A percentile compares a stretch with the other conserved stretches of the same genome.
Evolutionary conservation across 768 basidiomycete genomes (phyloP).

Genomic region (Pleurotus djamor): DNA sequence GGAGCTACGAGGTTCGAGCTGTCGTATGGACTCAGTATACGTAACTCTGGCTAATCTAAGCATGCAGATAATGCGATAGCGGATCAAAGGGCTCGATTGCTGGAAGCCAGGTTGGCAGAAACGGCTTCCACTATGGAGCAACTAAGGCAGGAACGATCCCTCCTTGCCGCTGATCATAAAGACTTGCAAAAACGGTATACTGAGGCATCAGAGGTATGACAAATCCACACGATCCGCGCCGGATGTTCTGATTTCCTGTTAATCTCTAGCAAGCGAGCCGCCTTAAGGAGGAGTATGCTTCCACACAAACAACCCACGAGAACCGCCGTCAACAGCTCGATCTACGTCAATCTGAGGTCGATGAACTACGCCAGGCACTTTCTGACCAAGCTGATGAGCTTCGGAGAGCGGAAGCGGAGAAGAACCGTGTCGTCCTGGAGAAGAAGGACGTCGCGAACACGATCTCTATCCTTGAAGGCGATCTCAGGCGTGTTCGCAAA

Average conservation of each 20-base stretch:
- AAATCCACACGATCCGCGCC: neutral
- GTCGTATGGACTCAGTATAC: neutral
- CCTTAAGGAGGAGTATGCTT: conserved; percentile 58
- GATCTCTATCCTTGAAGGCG: conserved; percentile 67
- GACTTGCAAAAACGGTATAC: conserved; percentile 66
- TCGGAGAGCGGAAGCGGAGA: conserved; percentile 62
- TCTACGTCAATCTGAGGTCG: conserved; percentile 67
- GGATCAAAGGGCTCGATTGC: conserved; percentile 71
- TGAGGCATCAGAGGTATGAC: conserved; percentile 63
- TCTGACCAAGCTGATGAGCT: conserved; percentile 60
- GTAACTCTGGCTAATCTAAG: conserved; percentile 1
- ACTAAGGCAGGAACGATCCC: conserved; percentile 72
- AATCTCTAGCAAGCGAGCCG: conserved; percentile 51
- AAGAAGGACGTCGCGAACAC: conserved; percentile 64
- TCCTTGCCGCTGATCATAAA: conserved; percentile 70
- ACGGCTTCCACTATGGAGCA: conserved; percentile 72
- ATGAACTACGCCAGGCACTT: conserved; percentile 70
- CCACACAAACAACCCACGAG: conserved; percentile 67
- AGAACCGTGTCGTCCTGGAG: conserved; percentile 57
- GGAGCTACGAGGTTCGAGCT: conserved; percentile 62
- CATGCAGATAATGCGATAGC: conserved; percentile 55
- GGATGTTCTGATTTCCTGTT: neutral
- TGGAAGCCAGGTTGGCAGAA: conserved; percentile 66
- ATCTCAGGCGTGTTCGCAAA: conserved; percentile 69
- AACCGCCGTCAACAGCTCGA: conserved; percentile 74